Conservation (phyloP, 2,329 filamentous ascomycete species). For the Cladobotryum protrusum region DNA sequence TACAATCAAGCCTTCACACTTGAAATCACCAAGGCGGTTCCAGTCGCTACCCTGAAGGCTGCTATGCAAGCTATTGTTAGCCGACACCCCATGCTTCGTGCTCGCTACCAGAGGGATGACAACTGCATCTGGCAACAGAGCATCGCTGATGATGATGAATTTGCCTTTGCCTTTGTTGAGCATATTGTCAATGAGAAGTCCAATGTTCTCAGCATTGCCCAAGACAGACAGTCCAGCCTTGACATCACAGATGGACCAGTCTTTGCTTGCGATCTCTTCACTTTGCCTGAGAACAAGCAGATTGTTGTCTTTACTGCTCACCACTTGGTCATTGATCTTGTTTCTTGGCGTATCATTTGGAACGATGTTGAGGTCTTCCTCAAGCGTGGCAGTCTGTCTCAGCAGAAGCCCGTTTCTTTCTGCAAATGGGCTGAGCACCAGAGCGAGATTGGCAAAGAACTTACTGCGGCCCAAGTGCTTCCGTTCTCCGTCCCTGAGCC, state of each 20-base stretch:
- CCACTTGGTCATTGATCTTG: conserved; percentile 38
- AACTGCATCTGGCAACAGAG: conserved; percentile 6
- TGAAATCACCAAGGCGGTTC: background rate
- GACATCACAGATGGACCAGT: too few species aligned
- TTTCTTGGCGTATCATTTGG: conserved; percentile 40
- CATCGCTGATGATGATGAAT: background rate
- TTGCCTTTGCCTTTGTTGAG: background rate
- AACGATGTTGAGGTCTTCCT: conserved; percentile 34
- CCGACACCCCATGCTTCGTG: conserved; percentile 15
- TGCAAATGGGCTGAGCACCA: too few species aligned
- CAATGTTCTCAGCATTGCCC: too few species aligned
- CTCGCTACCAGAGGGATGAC: conserved; percentile 8
- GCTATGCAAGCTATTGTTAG: conserved; percentile 9
- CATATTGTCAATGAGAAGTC: too few species aligned
- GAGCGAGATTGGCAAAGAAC: too few species aligned
- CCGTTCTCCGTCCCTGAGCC: too few species aligned
- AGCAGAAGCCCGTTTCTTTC: too few species aligned
- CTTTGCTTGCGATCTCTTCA: too few species aligned
- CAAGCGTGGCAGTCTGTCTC: too few species aligned
- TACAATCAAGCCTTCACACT: conserved; percentile 16
- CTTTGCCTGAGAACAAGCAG: too few species aligned
- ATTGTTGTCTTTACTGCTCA: conserved; percentile 15
- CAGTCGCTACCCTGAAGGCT: background rate
- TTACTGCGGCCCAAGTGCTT: too few species aligned
- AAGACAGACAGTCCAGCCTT: too few species aligned